phyloP scores from a whole-genome alignment of 345 rosid species.

The Salix viminalis region DNA sequence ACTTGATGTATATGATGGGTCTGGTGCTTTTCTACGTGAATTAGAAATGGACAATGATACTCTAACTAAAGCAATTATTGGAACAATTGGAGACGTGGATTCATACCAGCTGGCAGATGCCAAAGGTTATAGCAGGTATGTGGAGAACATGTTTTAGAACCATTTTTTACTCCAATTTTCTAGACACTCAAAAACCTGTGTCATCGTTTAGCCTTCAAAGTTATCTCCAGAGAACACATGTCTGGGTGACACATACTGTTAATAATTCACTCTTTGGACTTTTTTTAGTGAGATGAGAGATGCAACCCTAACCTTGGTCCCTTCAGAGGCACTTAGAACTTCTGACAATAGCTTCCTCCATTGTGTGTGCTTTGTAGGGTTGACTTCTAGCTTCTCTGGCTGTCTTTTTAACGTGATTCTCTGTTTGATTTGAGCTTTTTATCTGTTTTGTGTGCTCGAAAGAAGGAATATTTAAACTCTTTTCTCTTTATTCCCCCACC shows the following conservation, averaged over 20 bases:
- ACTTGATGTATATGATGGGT: conserved; percentile 77
- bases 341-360: neutral
- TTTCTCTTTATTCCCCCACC: neutral
- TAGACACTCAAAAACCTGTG: neutral
- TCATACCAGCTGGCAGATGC: conserved; percentile 97
- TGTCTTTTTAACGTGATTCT: neutral
- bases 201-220: neutral
- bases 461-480: neutral
- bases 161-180: neutral
- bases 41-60: conserved; percentile 80
- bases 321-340: neutral
- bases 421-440: neutral
- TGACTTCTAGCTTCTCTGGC: neutral
- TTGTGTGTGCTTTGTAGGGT: neutral
- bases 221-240: no score
- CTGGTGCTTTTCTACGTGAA: conserved; percentile 75
- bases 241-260: neutral
- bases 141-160: neutral
- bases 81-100: conserved; percentile 93
- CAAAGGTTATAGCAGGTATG: conserved; percentile 95
- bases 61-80: conserved; percentile 88
- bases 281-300: neutral
- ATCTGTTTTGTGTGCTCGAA: neutral
- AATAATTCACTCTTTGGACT: neutral
- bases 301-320: neutral